Evolutionary conservation across 768 basidiomycete species (phyloP), one percentile per base, ranked within the genome.

Genomic region (Pleurotus cornucopiae): DNA sequence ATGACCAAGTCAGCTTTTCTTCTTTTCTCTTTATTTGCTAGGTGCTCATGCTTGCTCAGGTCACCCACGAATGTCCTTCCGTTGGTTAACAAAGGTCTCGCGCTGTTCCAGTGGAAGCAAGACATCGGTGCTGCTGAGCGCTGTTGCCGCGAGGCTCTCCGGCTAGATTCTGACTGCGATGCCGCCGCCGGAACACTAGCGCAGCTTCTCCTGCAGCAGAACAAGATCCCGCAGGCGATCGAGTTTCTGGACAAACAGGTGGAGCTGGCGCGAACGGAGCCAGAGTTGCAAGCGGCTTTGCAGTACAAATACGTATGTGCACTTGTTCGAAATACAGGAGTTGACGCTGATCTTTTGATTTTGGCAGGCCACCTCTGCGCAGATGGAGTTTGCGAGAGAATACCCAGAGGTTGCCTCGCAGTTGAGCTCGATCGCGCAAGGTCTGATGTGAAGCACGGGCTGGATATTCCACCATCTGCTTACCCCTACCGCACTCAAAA

Each of bases 71-170:
- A 98, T 68, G 96, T 97, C 20, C 80, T 98, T 2, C 90, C 96
- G 0, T 76, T 96, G 44, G 94, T 98, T 54, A 99, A 99, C 85
- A 97, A 96, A 68, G 94, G 95, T n/a, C 86, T 98, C 18, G 89
- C 94, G 0, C 66, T 98, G 47, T 98, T 87, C 81, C 97, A 98
- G 73, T 94, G 89, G 90, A 91, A 92, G 69, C 89, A 96, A 66
- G 93, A 98, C 66, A 79, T 92, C 56, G 77, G 75, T 5, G 83
- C 81, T 1, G 94, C 94, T 1, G 94, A 96, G 69, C 73, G 76
- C 16, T 88, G 93, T 67, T 95, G 94, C 67, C 76, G 85, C 56
- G 90, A 98, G 69, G 97, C 97, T 0, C 77, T 99, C 18, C 74
- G 78, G 48, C 82, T 94, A 55, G 97, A 99, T 70, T 77, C 90